Evolutionary conservation across 768 basidiomycete genomes (phyloP).

Genomic region (Russula sp.): DNA sequence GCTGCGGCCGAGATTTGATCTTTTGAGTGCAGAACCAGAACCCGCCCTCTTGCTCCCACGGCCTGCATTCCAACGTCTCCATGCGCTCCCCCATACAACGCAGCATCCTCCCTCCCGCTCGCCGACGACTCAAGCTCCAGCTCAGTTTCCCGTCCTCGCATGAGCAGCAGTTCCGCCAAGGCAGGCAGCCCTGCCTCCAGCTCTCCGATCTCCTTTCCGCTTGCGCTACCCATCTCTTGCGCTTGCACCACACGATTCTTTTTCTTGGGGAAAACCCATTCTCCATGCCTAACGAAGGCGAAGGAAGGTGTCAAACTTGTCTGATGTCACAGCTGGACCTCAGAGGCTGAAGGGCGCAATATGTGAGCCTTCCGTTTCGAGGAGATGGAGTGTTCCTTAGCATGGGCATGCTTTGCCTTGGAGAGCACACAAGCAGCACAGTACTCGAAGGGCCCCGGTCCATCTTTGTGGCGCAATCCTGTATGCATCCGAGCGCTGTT

Average conservation of each 20-base stretch:
- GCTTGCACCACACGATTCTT: background rate
- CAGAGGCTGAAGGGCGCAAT: conserved; percentile 29
- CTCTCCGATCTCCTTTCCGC: conserved; percentile 38
- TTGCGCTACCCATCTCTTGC: conserved; percentile 30
- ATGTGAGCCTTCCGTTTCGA: conserved; percentile 30
- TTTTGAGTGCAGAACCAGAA: conserved; percentile 37
- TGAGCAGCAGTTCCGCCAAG: conserved; percentile 49
- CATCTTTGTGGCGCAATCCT: conserved; percentile 57
- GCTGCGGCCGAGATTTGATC: conserved; percentile 47
- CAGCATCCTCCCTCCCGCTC: conserved; percentile 31
- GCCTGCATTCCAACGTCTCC: conserved; percentile 18
- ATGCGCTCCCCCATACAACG: conserved; percentile 1
- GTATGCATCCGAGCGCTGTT: conserved; percentile 55
- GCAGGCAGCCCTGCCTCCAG: conserved; percentile 65
- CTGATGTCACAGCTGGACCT: conserved; percentile 28
- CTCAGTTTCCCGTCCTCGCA: conserved; percentile 48
- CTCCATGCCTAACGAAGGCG: conserved; percentile 72
- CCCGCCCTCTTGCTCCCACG: conserved; percentile 43
- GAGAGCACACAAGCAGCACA: conserved; percentile 68
- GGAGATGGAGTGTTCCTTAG: conserved; percentile 51
- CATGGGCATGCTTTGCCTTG: conserved; percentile 8
- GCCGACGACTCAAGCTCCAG: conserved; percentile 49
- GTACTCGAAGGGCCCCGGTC: conserved; percentile 65
- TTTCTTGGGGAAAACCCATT: conserved; percentile 50
- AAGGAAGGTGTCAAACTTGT: conserved; percentile 79